Conservation (phyloP, 2,329 filamentous ascomycete species). For the Waltergamsia citrina region DNA sequence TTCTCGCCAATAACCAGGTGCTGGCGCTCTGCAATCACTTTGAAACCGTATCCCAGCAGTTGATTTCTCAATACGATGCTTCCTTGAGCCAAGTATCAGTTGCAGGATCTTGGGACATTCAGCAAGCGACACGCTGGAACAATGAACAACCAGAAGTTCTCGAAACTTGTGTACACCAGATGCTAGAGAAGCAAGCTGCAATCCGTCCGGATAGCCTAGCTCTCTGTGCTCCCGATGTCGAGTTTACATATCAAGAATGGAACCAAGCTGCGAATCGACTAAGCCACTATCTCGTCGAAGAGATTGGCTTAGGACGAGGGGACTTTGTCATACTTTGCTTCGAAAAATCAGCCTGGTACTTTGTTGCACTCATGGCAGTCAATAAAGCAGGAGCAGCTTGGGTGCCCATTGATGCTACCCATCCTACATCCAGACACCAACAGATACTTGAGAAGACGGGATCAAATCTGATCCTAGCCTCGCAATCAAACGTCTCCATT, state of each 20-base stretch:
- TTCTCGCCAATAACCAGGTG: slow-evolving; percentile 3
- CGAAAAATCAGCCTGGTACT: slow-evolving; percentile 7
- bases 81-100: neutral
- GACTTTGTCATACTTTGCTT: slow-evolving; percentile 7
- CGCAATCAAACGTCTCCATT: neutral
- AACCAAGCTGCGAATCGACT: slow-evolving; percentile 2
- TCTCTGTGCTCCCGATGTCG: slow-evolving; percentile 1
- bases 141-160: neutral
- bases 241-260: slow-evolving; percentile 2
- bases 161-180: neutral
- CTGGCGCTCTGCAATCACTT: slow-evolving; percentile 1
- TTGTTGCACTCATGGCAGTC: slow-evolving; percentile 7
- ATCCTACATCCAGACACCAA: slow-evolving; percentile 4
- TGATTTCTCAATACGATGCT: neutral
- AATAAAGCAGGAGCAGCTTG: slow-evolving; percentile 7
- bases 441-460: slow-evolving; percentile 3
- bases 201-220: neutral
- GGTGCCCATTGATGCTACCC: slow-evolving; percentile 6
- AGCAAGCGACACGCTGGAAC: neutral
- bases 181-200: slow-evolving; percentile 3
- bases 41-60: neutral
- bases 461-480: neutral
- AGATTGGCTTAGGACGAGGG: neutral
- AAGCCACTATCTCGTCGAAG: neutral
- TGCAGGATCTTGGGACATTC: slow-evolving; percentile 2